Base-by-base conservation (phyloP, 2,329 filamentous ascomycete species). In the Colletotrichum godetiae region DNA sequence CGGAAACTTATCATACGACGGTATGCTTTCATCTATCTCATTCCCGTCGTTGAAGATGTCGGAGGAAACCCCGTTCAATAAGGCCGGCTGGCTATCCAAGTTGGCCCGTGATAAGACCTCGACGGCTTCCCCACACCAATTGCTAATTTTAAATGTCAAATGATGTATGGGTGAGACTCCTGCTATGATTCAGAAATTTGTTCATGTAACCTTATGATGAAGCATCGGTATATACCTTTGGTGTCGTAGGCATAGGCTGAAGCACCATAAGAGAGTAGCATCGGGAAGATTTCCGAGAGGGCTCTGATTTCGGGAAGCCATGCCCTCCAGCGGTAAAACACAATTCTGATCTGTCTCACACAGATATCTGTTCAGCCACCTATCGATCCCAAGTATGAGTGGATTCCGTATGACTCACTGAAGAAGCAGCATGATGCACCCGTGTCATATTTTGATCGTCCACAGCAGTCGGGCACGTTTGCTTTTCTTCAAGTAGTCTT, bases 151-250 rank as follows among this genome's bases (percentile, higher is more conserved):
- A 11, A 2, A 1, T 3, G 11, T 37, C 5, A 8, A 8, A 37
- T 5, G 4, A 2, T 19, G 5, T n/a, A 49, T n/a, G 8, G 19
- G 19, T 1, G 42, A 49, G 7, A n/a, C 0, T 0, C 42, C 42
- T 49, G 8, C 3, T 1, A 8, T 4, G 19, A 3, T 0, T 49
- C 2, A 49, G 19, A 19, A 2, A 49, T 22, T 5, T 49, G 1
- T n/a, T n/a, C 0, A 0, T n/a, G 1, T n/a, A 0, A 29, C 27
- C 1, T 10, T 8, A 4, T 49, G 8, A 49, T 1, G 1, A 22
- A 11, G 3, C 10, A n/a, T 1, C 0, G 19, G 0, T 0, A 8
- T 3, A 3, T 49, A 4, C 42, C 42, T 1, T 11, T 7, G 19
- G 5, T 49, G 1, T 49, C 42, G 4, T 49, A 49, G 10, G 42